phyloP scores from a whole-genome alignment of 805 yeast species.

The Saturnispora kantuleensis region DNA sequence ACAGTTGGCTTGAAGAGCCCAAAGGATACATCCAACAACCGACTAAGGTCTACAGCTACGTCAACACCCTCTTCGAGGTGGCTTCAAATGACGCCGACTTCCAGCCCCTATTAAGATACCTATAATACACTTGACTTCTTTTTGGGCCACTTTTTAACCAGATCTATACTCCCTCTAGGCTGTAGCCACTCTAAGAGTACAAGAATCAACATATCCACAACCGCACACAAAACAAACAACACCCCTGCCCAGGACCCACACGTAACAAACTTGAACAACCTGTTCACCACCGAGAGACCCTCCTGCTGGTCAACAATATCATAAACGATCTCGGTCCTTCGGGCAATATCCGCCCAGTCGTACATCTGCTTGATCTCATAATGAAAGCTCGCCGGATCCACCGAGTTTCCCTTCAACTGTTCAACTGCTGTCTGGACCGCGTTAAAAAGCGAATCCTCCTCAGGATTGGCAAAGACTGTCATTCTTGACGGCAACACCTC shows the following conservation, averaged over 20 bases:
- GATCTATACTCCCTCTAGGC: slow-evolving; percentile 64
- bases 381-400: slow-evolving; percentile 73
- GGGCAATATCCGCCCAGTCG: slow-evolving; percentile 86
- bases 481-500: slow-evolving; percentile 89
- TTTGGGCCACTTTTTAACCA: slow-evolving; percentile 71
- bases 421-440: slow-evolving; percentile 66
- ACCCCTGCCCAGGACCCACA: slow-evolving; percentile 83
- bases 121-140: not conserved
- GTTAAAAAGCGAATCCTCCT: slow-evolving; percentile 69
- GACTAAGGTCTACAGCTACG: no score
- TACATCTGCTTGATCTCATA: slow-evolving; percentile 71
- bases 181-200: slow-evolving; percentile 56
- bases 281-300: slow-evolving; percentile 35
- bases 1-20: no score
- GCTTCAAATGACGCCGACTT: no score
- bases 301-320: slow-evolving; percentile 28
- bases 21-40: no score
- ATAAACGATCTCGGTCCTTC: slow-evolving; percentile 77
- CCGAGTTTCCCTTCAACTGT: slow-evolving; percentile 41
- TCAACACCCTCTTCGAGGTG: no score
- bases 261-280: slow-evolving; percentile 55
- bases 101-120: no score
- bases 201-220: slow-evolving; percentile 65
- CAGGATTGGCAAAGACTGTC: slow-evolving; percentile 87
- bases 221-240: slow-evolving; percentile 67